These are phyloP conservation scores for Colletotrichum orbiculare DNA, from an alignment of 2,329 filamentous ascomycete genomes.

Conservation along the genomic window DNA sequence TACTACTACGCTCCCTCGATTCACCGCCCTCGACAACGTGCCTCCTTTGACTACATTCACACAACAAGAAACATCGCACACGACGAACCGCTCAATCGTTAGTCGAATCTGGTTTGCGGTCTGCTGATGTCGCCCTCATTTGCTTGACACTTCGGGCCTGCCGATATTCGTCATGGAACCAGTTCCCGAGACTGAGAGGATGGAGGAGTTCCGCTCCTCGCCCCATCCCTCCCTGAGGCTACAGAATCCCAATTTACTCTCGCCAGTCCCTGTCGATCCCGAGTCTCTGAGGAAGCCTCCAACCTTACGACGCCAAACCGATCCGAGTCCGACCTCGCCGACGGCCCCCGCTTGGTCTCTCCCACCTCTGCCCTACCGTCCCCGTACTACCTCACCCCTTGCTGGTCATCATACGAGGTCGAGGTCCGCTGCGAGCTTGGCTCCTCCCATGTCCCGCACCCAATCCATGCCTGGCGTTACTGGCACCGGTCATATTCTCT, in stretches of 20 bases:
- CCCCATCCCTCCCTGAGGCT: conserved; percentile 66
- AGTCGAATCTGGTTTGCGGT: not conserved
- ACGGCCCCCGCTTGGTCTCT: conserved; percentile 62
- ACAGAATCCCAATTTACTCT: conserved; percentile 46
- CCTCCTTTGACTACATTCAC: too few relatives aligned
- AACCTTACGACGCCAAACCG: conserved; percentile 67
- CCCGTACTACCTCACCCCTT: conserved; percentile 71
- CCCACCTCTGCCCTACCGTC: conserved; percentile 65
- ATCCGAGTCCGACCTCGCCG: conserved; percentile 65
- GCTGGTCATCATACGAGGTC: conserved; percentile 68
- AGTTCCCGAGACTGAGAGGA: conserved; percentile 74
- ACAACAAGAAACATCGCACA: too few relatives aligned
- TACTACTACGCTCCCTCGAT: too few relatives aligned
- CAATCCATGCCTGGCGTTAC: conserved; percentile 74
- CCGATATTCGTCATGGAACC: conserved; percentile 66
- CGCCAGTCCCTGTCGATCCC: conserved; percentile 51
- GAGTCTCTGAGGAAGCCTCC: conserved; percentile 62
- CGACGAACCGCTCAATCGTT: too few relatives aligned
- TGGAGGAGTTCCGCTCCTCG: conserved; percentile 72
- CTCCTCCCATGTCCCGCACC: conserved; percentile 69
- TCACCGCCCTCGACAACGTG: too few relatives aligned
- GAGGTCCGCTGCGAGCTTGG: conserved; percentile 65
- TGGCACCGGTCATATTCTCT: conserved; percentile 67
- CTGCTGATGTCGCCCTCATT: conserved; percentile 32
- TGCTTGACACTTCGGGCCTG: conserved; percentile 30